Evolutionary conservation across 2,329 filamentous ascomycete genomes (phyloP).

Genomic region (Verticillium tricorpus): DNA sequence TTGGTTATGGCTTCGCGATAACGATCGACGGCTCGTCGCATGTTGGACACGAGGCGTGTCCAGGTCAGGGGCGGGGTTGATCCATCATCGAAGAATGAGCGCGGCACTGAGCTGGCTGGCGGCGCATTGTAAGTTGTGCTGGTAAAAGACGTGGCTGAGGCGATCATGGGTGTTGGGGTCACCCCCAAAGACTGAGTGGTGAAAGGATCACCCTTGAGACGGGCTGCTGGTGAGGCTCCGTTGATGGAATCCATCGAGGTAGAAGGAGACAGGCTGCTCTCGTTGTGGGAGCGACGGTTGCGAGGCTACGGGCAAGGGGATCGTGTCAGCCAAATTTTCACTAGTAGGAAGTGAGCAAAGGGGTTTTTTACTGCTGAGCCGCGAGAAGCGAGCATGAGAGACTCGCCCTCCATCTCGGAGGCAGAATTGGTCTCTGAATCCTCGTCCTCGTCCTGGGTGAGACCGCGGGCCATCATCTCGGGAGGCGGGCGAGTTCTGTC

Average conservation of each 20-base stretch:
- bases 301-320: conserved; percentile 38
- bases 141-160: conserved; percentile 59
- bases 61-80: conserved; percentile 77
- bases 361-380: conserved; percentile 57
- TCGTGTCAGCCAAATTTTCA: neutral
- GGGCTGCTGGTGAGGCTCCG: conserved; percentile 54
- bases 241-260: conserved; percentile 90
- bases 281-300: conserved; percentile 61
- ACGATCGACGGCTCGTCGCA: conserved; percentile 83
- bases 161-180: conserved; percentile 44
- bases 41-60: conserved; percentile 85
- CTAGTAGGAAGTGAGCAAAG: neutral
- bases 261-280: conserved; percentile 70
- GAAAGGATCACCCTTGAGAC: conserved; percentile 54
- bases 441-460: conserved; percentile 80
- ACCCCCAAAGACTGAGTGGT: conserved; percentile 31
- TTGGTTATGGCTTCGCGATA: conserved; percentile 88
- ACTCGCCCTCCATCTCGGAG: conserved; percentile 77
- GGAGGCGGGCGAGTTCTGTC: conserved; percentile 86
- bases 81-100: conserved; percentile 89
- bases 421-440: conserved; percentile 82
- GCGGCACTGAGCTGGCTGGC: conserved; percentile 60
- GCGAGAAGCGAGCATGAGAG: conserved; percentile 60
- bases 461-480: conserved; percentile 84
- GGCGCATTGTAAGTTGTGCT: conserved; percentile 53